Evolutionary conservation across 2,329 filamentous ascomycete genomes (phyloP).

Genomic region (Sordariomycetes sp.): DNA sequence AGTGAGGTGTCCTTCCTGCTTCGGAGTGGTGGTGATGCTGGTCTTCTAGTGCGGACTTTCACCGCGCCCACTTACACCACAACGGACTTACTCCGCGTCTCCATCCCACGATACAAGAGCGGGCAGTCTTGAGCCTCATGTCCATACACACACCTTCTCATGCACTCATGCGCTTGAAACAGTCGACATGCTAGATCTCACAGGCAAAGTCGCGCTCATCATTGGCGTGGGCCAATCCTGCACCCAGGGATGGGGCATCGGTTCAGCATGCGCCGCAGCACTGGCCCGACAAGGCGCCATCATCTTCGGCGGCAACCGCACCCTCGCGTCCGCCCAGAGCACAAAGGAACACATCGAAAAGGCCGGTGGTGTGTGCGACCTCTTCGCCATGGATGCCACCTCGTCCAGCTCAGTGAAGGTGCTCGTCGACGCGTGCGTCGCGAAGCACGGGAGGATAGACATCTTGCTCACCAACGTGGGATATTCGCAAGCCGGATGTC

Average conservation of each 20-base stretch:
- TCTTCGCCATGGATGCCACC: conserved; percentile 41
- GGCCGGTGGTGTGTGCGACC: conserved; percentile 21
- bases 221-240: conserved; percentile 35
- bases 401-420: conserved; percentile 38
- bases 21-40: too few species aligned
- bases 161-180: too few species aligned
- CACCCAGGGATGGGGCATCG: conserved; percentile 38
- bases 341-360: conserved; percentile 27
- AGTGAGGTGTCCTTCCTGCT: too few species aligned
- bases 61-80: too few species aligned
- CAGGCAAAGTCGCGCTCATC: conserved; percentile 32
- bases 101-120: too few species aligned
- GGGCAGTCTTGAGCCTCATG: too few species aligned
- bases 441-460: conserved; percentile 45
- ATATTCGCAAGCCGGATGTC: conserved; percentile 40
- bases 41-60: too few species aligned
- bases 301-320: conserved; percentile 41
- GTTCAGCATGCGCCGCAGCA: conserved; percentile 36
- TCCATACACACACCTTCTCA: too few species aligned
- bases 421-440: conserved; percentile 41
- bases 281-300: conserved; percentile 37
- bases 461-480: conserved; percentile 55
- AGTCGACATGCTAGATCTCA: conserved; percentile 25
- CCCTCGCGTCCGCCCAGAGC: conserved; percentile 25
- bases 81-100: not conserved